Percentiles rank a stretch among this genome's conserved stretches.
Conservation (phyloP, 2,329 filamentous ascomycete genomes). For the Calonectria pseudoreteaudii region DNA sequence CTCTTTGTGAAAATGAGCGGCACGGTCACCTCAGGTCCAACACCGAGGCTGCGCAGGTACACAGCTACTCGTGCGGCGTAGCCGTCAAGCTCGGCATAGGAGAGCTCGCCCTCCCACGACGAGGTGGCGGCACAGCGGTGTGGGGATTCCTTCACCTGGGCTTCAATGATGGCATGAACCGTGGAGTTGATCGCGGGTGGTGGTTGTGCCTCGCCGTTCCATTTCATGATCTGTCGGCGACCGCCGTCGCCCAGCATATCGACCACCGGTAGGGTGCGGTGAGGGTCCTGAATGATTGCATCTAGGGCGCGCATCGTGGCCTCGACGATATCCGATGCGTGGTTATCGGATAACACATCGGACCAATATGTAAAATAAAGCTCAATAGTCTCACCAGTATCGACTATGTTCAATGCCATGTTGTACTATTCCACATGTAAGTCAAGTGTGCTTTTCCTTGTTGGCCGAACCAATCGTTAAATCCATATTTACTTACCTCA, state of each 20-base stretch:
- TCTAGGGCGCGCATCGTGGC: background rate
- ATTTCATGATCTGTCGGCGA: background rate
- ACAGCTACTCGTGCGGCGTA: background rate
- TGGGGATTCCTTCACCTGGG: background rate
- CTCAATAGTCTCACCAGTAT: background rate
- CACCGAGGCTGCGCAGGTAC: constrained; percentile 13
- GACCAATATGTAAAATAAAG: background rate
- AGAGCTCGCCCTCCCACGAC: constrained; percentile 6
- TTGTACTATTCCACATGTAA: background rate
- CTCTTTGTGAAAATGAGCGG: constrained; percentile 28
- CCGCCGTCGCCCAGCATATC: background rate
- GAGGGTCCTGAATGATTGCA: background rate
- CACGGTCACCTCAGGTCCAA: constrained; percentile 13
- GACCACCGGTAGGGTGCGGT: background rate
- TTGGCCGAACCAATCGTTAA: no score
- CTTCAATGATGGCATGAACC: background rate
- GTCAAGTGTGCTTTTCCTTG: background rate
- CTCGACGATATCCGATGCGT: background rate
- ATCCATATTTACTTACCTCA: background rate
- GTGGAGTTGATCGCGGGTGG: background rate
- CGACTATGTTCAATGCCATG: background rate
- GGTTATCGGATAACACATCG: background rate
- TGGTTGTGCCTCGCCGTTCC: background rate
- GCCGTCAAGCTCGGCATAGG: constrained; percentile 19
- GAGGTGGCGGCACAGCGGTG: background rate